These are phyloP conservation scores for Cephaloascus fragrans DNA, from an alignment of 805 yeast species.

Conservation along the genomic window DNA sequence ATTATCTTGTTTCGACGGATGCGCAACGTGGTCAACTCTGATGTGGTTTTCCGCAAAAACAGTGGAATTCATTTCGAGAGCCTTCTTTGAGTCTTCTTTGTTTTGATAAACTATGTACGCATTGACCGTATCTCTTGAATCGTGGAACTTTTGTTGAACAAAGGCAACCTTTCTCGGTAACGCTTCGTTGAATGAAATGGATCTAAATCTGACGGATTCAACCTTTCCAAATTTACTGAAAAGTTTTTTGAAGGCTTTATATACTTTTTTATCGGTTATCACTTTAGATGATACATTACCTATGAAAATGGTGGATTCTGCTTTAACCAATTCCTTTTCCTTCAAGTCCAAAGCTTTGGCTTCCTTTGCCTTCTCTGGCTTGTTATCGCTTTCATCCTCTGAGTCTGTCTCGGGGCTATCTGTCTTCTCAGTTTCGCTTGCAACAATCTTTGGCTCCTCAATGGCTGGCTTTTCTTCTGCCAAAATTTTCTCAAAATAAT, in stretches of 20 bases:
- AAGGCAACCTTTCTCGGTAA: slow-evolving; percentile 90
- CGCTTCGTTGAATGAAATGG: slow-evolving; percentile 80
- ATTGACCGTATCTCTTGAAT: slow-evolving; percentile 71
- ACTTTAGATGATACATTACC: slow-evolving; percentile 72
- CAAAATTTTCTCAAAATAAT: slow-evolving; percentile 41
- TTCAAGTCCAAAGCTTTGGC: slow-evolving; percentile 52
- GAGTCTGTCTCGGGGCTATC: slow-evolving; percentile 9
- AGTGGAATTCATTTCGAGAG: slow-evolving; percentile 50
- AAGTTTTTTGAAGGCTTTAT: slow-evolving; percentile 56
- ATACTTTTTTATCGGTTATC: slow-evolving; percentile 50
- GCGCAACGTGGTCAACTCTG: slow-evolving; percentile 88
- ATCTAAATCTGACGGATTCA: slow-evolving; percentile 80
- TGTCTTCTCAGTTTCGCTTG: slow-evolving; percentile 8
- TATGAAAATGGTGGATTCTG: slow-evolving; percentile 76
- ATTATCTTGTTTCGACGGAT: slow-evolving; percentile 80
- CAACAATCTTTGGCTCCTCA: slow-evolving; percentile 12
- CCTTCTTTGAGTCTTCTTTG: slow-evolving; percentile 35
- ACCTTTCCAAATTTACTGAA: slow-evolving; percentile 46
- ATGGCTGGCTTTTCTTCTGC: slow-evolving; percentile 18
- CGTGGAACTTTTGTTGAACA: slow-evolving; percentile 68
- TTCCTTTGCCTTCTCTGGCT: slow-evolving; percentile 9
- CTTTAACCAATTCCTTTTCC: slow-evolving; percentile 68
- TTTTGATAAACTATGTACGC: slow-evolving; percentile 76
- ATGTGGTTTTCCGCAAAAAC: slow-evolving; percentile 67
- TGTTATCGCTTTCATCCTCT: slow-evolving; percentile 8